These are phyloP conservation scores for Poa annua DNA, from an alignment of 176 grass and related monocot species.

Conservation along the genomic window DNA sequence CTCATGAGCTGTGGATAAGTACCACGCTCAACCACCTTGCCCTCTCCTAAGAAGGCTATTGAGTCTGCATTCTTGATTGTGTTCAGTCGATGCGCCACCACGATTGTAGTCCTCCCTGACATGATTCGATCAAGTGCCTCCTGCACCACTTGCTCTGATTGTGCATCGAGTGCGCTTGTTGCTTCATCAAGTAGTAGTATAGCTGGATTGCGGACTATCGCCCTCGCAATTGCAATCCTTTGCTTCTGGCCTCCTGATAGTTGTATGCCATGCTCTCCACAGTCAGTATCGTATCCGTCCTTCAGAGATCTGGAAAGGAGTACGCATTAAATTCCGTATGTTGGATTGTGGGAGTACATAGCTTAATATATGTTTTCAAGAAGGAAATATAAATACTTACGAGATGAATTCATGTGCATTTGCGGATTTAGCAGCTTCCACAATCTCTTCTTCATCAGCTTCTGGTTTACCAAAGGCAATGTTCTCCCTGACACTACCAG, in stretches of 20 bases:
- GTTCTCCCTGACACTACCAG: constrained; percentile 81
- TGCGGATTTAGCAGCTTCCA: constrained; percentile 84
- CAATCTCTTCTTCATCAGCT: constrained; percentile 85
- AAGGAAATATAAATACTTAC: constrained; percentile 49
- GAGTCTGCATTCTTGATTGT: constrained; percentile 93
- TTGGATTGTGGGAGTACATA: constrained; percentile 6
- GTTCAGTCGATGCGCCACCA: constrained; percentile 95
- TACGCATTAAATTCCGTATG: constrained; percentile 37
- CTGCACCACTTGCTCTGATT: constrained; percentile 97
- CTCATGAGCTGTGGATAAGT: constrained; percentile 90
- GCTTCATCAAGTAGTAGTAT: constrained; percentile 98
- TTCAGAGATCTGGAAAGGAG: constrained; percentile 76
- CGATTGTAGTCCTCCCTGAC: constrained; percentile 87
- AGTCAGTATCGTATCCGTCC: constrained; percentile 88
- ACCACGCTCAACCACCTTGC: constrained; percentile 83
- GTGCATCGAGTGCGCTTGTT: constrained; percentile 93
- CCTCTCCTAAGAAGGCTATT: constrained; percentile 89
- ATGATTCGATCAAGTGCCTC: constrained; percentile 96
- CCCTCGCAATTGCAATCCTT: constrained; percentile 93
- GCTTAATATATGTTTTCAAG: constrained; percentile 24
- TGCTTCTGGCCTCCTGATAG: constrained; percentile 96
- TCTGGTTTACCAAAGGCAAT: constrained; percentile 96
- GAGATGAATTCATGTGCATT: constrained; percentile 98
- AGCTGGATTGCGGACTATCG: constrained; percentile 85
- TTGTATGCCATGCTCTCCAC: constrained; percentile 83